Base-by-base conservation (phyloP, 179 eudicot species). In the Patellifolia procumbens region DNA sequence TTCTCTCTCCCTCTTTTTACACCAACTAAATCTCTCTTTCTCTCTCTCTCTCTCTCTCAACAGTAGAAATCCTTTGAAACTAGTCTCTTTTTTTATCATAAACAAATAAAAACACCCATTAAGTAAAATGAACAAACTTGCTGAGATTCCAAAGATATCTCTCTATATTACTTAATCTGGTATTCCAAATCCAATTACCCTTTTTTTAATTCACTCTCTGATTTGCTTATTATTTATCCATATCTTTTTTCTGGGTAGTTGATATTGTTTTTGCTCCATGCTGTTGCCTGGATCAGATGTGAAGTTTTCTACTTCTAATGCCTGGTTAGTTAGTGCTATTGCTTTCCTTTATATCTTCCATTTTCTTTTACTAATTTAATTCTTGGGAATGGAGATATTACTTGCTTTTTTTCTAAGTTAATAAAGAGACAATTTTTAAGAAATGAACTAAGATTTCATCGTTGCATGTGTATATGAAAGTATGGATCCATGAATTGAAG, bases 321-420 rank as follows among this genome's bases (percentile, higher is more conserved):
- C 64, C 22, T 29, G 67, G 74, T 77, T 69, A 59, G 80, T 77
- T 69, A 69, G 74, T 70, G 3, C 12, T 45, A 70, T 29, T 69
- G 60, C 56, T 15, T 56, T 17, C 52, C 3, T 4, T 4, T 75
- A 8, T 1, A 4, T 28, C 55, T 52, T 75, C 17, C 1, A 17
- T 28, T 53, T 28, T 9, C 4, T 37, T 66, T 29, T 15, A 3
- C 20, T 11, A 3, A 22, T 42, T 49, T n/a, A 9, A 13, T 74
- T 22, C 11, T 63, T 37, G 51, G 31, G 22, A 58, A 43, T 76
- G 11, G 68, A 58, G 43, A 29, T 62, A 1, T 37, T n/a, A 32
- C 62, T 37, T 12, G 32, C 13, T 19, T 11, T 63, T 63, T 32
- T 48, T 31, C 28, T 12, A 32, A 22, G 51, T 35, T 15, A 24